Evolutionary conservation across 768 basidiomycete species (phyloP).

Genomic region (Leccinum imitatum): DNA sequence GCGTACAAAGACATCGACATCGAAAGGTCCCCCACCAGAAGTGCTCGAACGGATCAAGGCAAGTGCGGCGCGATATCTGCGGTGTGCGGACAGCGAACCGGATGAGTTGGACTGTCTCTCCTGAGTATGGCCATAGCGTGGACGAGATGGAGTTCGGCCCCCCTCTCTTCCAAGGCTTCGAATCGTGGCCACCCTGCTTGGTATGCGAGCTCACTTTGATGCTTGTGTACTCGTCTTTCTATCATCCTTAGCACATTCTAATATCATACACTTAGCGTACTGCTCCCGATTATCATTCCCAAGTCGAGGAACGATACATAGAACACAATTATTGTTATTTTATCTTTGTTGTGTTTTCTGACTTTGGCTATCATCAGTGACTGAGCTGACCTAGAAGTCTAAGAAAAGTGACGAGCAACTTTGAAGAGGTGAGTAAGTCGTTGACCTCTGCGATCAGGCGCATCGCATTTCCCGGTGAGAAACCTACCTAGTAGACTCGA

Average conservation of each 20-base stretch:
- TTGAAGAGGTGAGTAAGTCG: too few species aligned
- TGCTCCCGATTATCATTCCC: neutral
- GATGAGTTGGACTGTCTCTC: conserved; percentile 49
- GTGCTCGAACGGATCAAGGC: conserved; percentile 40
- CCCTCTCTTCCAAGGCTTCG: neutral
- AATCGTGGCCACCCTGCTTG: neutral
- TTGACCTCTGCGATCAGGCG: too few species aligned
- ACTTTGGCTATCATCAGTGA: neutral
- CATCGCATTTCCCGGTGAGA: too few species aligned
- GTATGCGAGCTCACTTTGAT: neutral
- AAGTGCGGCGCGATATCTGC: conserved; percentile 22
- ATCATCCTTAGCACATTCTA: neutral
- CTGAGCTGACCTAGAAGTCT: too few species aligned
- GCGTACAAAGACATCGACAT: conserved; percentile 11
- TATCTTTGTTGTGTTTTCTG: neutral
- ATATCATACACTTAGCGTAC: neutral
- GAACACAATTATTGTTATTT: neutral
- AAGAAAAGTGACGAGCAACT: too few species aligned
- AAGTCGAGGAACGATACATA: neutral
- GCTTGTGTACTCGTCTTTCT: neutral
- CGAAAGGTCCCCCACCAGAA: conserved; percentile 39
- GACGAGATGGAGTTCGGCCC: neutral
- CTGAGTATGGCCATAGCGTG: conserved; percentile 21
- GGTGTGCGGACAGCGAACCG: conserved; percentile 35
- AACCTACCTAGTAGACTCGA: too few species aligned